phyloP scores from a whole-genome alignment of 495 filamentous ascomycete species.

The Patellaria atrata region DNA sequence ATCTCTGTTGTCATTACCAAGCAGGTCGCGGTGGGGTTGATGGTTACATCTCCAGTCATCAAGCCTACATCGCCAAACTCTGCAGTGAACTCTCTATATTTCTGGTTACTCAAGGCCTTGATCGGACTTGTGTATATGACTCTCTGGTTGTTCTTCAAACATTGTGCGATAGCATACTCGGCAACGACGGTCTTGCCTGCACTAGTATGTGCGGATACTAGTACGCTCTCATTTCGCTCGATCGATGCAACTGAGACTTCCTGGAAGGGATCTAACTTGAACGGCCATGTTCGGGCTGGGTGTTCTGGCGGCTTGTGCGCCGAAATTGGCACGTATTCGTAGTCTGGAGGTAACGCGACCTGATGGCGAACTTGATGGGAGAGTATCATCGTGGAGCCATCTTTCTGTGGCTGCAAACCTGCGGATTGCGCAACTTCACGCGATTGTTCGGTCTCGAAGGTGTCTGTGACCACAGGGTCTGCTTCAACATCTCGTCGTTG shows the following conservation, averaged over 20 bases:
- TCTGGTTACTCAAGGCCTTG: slow-evolving; percentile 96
- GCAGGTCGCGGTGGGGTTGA: slow-evolving; percentile 95
- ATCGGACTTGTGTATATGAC: slow-evolving; percentile 99
- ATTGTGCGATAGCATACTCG: slow-evolving; percentile 96
- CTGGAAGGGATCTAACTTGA: slow-evolving; percentile 94
- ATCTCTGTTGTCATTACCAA: slow-evolving; percentile 99
- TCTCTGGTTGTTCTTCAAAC: slow-evolving; percentile 89
- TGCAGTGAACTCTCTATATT: slow-evolving; percentile 87
- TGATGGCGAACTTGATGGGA: slow-evolving; percentile 98
- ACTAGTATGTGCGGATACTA: slow-evolving; percentile 94
- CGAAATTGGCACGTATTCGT: slow-evolving; percentile 83
- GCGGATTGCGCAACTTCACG: slow-evolving; percentile 69
- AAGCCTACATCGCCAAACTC: slow-evolving; percentile 95
- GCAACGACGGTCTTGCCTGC: slow-evolving; percentile 97
- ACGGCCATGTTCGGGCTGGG: slow-evolving; percentile 70
- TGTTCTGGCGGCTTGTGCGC: slow-evolving; percentile 74
- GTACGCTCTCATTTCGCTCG: slow-evolving; percentile 83
- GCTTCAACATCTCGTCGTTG: slow-evolving; percentile 55
- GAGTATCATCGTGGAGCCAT: slow-evolving; percentile 54
- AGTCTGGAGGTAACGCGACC: slow-evolving; percentile 83
- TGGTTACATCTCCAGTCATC: slow-evolving; percentile 98
- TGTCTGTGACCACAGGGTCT: slow-evolving; percentile 78
- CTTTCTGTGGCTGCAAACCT: slow-evolving; percentile 59
- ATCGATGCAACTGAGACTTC: slow-evolving; percentile 85
- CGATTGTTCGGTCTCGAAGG: slow-evolving; percentile 91